phyloP scores from a whole-genome alignment of 768 basidiomycete genomes.

The Agrocybe praecox region DNA sequence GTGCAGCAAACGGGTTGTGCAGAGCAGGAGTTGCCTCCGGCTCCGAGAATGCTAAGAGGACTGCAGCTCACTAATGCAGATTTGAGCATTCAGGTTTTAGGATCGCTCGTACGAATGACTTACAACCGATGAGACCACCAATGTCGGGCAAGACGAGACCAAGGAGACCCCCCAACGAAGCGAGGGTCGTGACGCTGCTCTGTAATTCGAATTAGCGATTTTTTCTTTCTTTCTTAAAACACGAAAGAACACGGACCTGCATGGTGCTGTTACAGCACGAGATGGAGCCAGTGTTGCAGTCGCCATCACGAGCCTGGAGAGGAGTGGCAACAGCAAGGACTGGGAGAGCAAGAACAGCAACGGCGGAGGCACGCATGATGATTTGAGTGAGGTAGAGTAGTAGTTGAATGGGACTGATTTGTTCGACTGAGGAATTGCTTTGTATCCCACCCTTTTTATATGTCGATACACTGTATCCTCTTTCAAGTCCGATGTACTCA shows the following conservation, averaged over 20 bases:
- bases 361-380: conserved; percentile 16
- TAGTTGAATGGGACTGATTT: conserved; percentile 5
- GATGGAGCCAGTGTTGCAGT: conserved; percentile 21
- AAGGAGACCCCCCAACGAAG: background rate
- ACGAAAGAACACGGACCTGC: background rate
- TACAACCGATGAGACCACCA: background rate
- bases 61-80: background rate
- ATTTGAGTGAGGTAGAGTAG: background rate
- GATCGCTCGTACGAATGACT: background rate
- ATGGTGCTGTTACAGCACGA: conserved; percentile 18
- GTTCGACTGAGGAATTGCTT: conserved; percentile 6
- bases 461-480: background rate
- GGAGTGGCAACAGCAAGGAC: conserved; percentile 21
- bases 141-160: background rate
- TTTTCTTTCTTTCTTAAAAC: too few species aligned
- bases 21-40: background rate
- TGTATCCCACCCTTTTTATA: background rate
- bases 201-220: too few species aligned
- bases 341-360: conserved; percentile 20
- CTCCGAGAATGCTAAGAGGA: background rate
- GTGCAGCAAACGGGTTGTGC: conserved; percentile 1
- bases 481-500: too few species aligned
- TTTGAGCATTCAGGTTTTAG: background rate
- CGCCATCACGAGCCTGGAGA: conserved; percentile 7
- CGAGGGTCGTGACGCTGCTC: background rate